Conservation (phyloP, 208 protist species). For the Wallacemonas sp. region DNA sequence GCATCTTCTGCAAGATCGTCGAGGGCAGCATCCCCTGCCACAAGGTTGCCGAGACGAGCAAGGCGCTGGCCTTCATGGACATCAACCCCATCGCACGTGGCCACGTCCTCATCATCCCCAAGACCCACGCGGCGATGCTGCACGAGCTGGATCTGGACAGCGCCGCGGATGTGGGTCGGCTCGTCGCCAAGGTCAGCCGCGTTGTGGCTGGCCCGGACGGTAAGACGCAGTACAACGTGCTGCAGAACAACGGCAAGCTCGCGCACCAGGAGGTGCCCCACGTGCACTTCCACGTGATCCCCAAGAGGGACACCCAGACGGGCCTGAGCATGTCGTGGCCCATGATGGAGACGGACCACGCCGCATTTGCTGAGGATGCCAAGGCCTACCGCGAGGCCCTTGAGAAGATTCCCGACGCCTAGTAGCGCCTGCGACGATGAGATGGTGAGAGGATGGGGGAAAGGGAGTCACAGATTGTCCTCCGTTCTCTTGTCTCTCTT, state of each 20-base stretch:
- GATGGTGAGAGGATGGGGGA: no score
- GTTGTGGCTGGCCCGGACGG: constrained; percentile 62
- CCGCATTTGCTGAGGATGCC: constrained; percentile 64
- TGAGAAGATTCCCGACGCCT: constrained; percentile 40
- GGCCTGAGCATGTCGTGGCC: constrained; percentile 77
- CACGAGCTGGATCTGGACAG: constrained; percentile 76
- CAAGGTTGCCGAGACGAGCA: constrained; percentile 83
- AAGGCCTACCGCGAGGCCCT: constrained; percentile 57
- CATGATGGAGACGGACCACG: constrained; percentile 55
- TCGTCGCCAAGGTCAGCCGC: constrained; percentile 60
- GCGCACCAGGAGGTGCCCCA: constrained; percentile 93
- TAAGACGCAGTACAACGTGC: constrained; percentile 88
- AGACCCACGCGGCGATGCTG: constrained; percentile 72
- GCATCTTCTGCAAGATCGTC: constrained; percentile 91
- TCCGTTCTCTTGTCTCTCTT: not conserved
- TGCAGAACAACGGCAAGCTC: constrained; percentile 92
- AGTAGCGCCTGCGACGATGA: no score
- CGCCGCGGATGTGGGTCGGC: constrained; percentile 63
- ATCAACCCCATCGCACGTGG: constrained; percentile 83
- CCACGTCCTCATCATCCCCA: constrained; percentile 86
- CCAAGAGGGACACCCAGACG: constrained; percentile 62
- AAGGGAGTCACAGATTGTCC: no score
- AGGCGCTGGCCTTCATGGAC: constrained; percentile 88
- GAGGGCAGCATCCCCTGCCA: constrained; percentile 78
- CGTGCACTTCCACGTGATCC: constrained; percentile 95